These are phyloP conservation scores for Ogataea philodendri DNA, from an alignment of 805 yeast genomes.

Conservation along the genomic window DNA sequence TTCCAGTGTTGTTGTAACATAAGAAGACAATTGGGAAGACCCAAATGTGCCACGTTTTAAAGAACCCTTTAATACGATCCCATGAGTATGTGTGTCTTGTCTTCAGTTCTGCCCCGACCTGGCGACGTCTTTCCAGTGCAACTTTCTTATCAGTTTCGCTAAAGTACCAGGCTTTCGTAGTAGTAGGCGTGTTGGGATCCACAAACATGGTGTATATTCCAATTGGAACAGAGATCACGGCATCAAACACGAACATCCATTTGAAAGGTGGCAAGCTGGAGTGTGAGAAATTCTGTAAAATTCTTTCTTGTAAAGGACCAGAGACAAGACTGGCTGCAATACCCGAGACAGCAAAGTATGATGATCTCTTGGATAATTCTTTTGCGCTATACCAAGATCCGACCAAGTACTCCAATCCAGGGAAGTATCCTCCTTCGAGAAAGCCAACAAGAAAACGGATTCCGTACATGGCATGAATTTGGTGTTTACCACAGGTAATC, in stretches of 20 bases:
- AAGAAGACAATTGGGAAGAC: conserved; percentile 43
- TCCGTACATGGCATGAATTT: conserved; percentile 30
- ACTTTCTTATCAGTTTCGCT: conserved; percentile 38
- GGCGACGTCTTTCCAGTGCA: conserved; percentile 44
- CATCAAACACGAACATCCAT: conserved; percentile 48
- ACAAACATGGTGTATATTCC: conserved; percentile 42
- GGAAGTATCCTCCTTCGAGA: conserved; percentile 49
- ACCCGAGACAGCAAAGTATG: conserved; percentile 37
- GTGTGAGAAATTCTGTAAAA: conserved; percentile 26
- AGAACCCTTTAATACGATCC: conserved; percentile 37
- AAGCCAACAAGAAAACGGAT: conserved; percentile 42
- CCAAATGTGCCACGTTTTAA: conserved; percentile 48
- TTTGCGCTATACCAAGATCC: conserved; percentile 36
- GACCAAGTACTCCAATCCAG: conserved; percentile 44
- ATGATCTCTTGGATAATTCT: conserved; percentile 36
- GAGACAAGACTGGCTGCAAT: conserved; percentile 36
- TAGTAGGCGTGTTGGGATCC: conserved; percentile 47
- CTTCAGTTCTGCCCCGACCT: conserved; percentile 42
- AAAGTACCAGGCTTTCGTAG: conserved; percentile 40
- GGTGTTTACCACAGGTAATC: conserved; percentile 29
- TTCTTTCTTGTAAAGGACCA: conserved; percentile 38
- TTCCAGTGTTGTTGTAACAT: conserved; percentile 37
- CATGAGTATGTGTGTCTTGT: conserved; percentile 42
- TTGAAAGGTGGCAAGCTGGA: conserved; percentile 36
- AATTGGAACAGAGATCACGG: conserved; percentile 36